Evolutionary conservation across 2,329 filamentous ascomycete genomes (phyloP), one percentile per base, ranked within the genome.

Genomic region (Penicillium vulpinum): DNA sequence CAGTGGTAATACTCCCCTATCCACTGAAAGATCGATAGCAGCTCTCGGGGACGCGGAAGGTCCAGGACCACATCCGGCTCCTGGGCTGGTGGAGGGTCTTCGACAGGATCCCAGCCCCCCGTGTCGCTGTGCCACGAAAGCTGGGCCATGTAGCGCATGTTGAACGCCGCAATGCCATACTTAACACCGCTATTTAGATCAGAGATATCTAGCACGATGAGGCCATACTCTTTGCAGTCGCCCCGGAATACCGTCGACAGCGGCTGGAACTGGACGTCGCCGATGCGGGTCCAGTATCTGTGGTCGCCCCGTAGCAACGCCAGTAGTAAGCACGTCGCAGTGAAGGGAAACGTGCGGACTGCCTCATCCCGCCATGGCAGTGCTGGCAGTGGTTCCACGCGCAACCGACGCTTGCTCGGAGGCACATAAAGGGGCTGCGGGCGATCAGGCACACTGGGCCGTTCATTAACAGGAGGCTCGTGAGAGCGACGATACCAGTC

Each of bases 231-330:
- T 11, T 13, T 44, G 45, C 60, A 62, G 48, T 62, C 50, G 11
- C 38, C 55, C 4, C 47, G 54, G 54, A 62, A 62, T 13, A 58
- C 7, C 11, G 60, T 62, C 21, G 54, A 58, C 38, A 62, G 55
- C n/a, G 57, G 57, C 45, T 60, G 51, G 13, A 62, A 40, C 60
- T 62, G 57, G 11, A 62, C 48, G 48, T 62, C 60, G 54, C 60
- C n/a, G 39, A 38, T 48, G 48, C 60, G 57, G 5, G 28, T 29
- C 16, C 5, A 16, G 22, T 13, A 16, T 45, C 33, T n/a, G 33
- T 45, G n/a, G 53, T 39, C 28, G 21, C 49, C 54, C 22, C 54
- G 45, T 41, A 58, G 51, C 48, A 62, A 60, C 46, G 26, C 57
- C 39, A 56, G 38, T 24, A 62, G 54, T 58, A 62, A 33, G 33